phyloP scores from a whole-genome alignment of 305 asterid species.

The Ajuga reptans region DNA sequence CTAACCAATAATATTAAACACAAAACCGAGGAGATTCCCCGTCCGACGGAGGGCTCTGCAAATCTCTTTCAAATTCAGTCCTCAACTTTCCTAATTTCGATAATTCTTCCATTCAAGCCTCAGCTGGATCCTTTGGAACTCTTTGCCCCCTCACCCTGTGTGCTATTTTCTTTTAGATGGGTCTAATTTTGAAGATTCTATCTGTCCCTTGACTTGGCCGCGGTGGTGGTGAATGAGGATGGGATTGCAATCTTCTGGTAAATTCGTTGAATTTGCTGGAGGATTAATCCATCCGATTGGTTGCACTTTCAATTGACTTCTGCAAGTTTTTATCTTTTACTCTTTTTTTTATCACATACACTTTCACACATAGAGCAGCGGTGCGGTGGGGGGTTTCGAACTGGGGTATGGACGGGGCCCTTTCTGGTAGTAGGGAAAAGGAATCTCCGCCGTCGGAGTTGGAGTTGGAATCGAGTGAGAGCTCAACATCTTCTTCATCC shows the following conservation, averaged over 20 bases:
- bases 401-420: conserved; percentile 59
- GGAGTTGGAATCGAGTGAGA: conserved; percentile 29
- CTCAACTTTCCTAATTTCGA: neutral
- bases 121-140: conserved; percentile 28
- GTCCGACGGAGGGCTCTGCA: conserved; percentile 17
- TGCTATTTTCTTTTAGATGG: conserved; percentile 18
- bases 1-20: neutral
- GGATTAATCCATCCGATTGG: conserved; percentile 38
- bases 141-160: neutral
- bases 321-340: conserved; percentile 14
- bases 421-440: conserved; percentile 31
- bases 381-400: conserved; percentile 15
- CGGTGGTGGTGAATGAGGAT: conserved; percentile 61
- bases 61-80: conserved; percentile 13
- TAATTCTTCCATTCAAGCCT: neutral
- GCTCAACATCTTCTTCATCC: conserved; percentile 44
- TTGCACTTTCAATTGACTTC: conserved; percentile 22
- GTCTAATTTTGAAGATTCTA: conserved; percentile 25
- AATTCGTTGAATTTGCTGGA: conserved; percentile 53
- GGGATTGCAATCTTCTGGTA: conserved; percentile 94
- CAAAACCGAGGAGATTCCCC: conserved; percentile 14
- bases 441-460: conserved; percentile 21
- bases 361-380: conserved; percentile 14
- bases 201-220: conserved; percentile 18
- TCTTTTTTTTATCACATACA: neutral